Percentiles rank a stretch among this genome's conserved stretches.
These are phyloP conservation scores for Pseudogymnoascus sp. DNA, from an alignment of 2,329 filamentous ascomycete species.

Conservation along the genomic window DNA sequence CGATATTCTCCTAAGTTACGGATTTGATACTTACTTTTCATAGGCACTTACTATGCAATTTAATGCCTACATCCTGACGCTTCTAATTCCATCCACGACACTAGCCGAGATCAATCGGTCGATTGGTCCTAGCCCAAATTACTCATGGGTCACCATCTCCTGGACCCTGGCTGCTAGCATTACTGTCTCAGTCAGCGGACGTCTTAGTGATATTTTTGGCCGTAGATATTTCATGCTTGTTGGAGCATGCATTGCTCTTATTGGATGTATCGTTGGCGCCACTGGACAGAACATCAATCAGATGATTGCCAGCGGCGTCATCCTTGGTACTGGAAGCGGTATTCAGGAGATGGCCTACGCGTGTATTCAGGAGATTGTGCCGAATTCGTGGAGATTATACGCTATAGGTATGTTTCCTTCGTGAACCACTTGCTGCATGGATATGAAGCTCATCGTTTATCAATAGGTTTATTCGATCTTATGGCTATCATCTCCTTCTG, in stretches of 20 bases:
- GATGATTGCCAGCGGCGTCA: constrained; percentile 33
- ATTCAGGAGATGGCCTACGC: constrained; percentile 32
- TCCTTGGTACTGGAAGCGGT: constrained; percentile 34
- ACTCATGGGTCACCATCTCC: constrained; percentile 30
- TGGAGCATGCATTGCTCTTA: constrained; percentile 28
- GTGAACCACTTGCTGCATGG: background rate
- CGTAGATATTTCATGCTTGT: constrained; percentile 32
- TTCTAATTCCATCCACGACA: constrained; percentile 29
- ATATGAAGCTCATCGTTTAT: no score
- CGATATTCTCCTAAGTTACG: background rate
- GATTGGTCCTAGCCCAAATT: constrained; percentile 28
- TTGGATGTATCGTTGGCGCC: constrained; percentile 32
- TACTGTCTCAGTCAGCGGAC: constrained; percentile 29
- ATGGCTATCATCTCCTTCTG: no score
- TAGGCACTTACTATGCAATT: constrained; percentile 11
- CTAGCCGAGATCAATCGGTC: constrained; percentile 30
- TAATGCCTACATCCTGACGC: constrained; percentile 30
- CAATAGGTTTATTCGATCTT: no score
- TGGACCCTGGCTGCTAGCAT: constrained; percentile 29
- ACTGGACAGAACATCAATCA: constrained; percentile 31
- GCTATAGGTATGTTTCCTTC: constrained; percentile 9
- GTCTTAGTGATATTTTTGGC: constrained; percentile 34
- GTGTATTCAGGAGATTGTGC: constrained; percentile 31
- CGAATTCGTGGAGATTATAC: constrained; percentile 27
- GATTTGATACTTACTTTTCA: background rate